These are phyloP conservation scores for Hypoxylon sp. DNA, from an alignment of 2,329 filamentous ascomycete species.

Conservation along the genomic window DNA sequence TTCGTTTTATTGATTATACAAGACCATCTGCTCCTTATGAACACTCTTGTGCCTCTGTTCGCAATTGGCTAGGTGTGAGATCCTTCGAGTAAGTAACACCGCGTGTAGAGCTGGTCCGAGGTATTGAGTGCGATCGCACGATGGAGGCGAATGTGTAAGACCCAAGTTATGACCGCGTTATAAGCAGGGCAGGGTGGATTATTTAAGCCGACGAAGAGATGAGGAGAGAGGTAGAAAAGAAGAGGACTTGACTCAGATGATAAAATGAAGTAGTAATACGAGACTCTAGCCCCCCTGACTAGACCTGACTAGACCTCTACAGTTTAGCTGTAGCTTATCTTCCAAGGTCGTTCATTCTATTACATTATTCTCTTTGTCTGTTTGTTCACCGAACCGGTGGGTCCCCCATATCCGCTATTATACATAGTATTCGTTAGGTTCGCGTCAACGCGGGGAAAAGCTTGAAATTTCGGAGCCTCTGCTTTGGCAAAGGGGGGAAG, in stretches of 20 bases:
- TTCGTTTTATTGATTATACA: constrained; percentile 4
- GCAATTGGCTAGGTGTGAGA: neutral
- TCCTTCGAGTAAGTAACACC: neutral
- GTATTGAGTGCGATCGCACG: neutral
- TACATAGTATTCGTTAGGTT: constrained; percentile 7
- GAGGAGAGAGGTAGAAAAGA: constrained; percentile 3
- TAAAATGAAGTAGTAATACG: neutral
- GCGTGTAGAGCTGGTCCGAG: neutral
- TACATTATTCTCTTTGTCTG: constrained; percentile 42
- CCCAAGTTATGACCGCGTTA: constrained; percentile 1
- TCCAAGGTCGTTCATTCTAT: constrained; percentile 18
- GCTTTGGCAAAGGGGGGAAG: constrained; percentile 20
- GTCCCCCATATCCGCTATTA: constrained; percentile 7
- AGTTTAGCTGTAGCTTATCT: constrained; percentile 29
- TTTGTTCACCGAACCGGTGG: constrained; percentile 34
- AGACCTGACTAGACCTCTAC: neutral
- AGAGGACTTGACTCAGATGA: neutral
- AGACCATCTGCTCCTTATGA: constrained; percentile 7
- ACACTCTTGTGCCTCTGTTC: neutral
- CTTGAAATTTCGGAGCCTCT: constrained; percentile 35
- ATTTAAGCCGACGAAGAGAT: constrained; percentile 8
- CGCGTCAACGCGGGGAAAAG: constrained; percentile 23
- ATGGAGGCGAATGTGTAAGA: neutral
- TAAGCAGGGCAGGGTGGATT: neutral
- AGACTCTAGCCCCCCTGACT: neutral